These are phyloP conservation scores for Phlyctochytrium arcticum DNA, from an alignment of 192 early-diverging fungal genomes.

Conservation along the genomic window DNA sequence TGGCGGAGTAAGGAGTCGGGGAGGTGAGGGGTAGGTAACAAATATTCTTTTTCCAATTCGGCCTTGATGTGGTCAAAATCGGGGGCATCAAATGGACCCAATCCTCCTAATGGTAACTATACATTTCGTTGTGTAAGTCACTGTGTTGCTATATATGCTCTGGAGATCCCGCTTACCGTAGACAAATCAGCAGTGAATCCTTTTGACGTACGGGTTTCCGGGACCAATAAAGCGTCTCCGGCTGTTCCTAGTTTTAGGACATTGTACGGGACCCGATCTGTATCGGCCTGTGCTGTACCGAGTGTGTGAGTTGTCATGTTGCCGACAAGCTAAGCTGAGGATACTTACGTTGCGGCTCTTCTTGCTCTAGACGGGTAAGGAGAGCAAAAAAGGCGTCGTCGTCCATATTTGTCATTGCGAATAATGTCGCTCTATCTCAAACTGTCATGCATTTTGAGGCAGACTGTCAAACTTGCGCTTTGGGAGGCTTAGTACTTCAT, in stretches of 20 bases:
- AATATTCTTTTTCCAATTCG: constrained; percentile 23
- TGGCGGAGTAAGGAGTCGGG: constrained; percentile 11
- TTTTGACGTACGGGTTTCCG: no score
- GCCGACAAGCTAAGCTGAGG: no score
- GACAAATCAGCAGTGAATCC: not conserved
- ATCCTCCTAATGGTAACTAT: constrained; percentile 29
- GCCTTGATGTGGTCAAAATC: constrained; percentile 10
- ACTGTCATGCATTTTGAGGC: no score
- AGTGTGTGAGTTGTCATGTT: not conserved
- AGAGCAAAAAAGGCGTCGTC: no score
- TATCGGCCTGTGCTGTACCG: not conserved
- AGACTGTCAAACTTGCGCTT: no score
- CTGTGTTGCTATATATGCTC: not conserved
- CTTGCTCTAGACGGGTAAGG: no score
- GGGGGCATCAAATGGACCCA: constrained; percentile 18
- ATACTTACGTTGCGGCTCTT: no score
- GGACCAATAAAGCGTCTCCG: not conserved
- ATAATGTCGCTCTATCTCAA: no score
- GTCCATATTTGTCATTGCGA: no score
- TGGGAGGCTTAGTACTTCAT: no score
- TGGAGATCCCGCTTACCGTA: not conserved
- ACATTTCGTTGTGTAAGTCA: no score
- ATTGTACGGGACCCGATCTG: constrained; percentile 1
- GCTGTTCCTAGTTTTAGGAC: not conserved
- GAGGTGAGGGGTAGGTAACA: constrained; percentile 13